Evolutionary conservation across 345 rosid genomes (phyloP), one percentile per base, ranked within the genome.

Genomic region (Melastoma malabathricum): DNA sequence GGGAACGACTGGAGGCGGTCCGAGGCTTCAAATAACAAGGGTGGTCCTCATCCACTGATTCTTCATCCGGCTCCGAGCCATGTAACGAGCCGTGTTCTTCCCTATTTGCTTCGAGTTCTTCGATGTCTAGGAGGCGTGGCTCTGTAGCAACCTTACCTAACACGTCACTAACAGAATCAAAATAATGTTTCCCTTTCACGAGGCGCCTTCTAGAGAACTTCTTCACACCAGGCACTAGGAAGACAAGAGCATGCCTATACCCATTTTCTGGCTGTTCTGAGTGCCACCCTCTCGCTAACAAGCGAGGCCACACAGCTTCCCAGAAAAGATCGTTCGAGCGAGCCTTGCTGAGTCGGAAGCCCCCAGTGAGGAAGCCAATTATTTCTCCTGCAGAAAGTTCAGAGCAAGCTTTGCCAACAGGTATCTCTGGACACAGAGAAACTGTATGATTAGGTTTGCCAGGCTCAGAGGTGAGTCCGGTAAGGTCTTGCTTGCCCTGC

Each of bases 281-380:
- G 58, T 80, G 94, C 97, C 97, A 88, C 29, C 94, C 97, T 61
- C 83, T 73, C 50, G 88, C 94, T 60, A 88, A 68, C 50, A 88
- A 64, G 43, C 92, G 88, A 23, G 94, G 97, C 97, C 94, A 88
- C 38, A 84, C 94, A 55, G 94, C 97, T 71, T 88, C 97, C 97
- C 92, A 88, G 66, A 88, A 84, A 58, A 88, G 81, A 68, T 84
- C 88, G 57, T 67, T 71, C 44, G 90, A 82, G 55, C 84, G 56
- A 12, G 86, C 82, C 72, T 88, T 88, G 68, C 97, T 82, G 62
- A 88, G 65, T 61, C 94, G 75, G 58, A 67, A 72, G 51, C 71
- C 75, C 48, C 97, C 94, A 0, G 82, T 84, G 51, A 84, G 72
- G 56, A 76, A 78, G 41, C 72, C 69, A 62, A 82, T 69, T 20